Evolutionary conservation across 2,329 filamentous ascomycete species (phyloP).

Genomic region (Monilinia vaccinii-corymbosi): DNA sequence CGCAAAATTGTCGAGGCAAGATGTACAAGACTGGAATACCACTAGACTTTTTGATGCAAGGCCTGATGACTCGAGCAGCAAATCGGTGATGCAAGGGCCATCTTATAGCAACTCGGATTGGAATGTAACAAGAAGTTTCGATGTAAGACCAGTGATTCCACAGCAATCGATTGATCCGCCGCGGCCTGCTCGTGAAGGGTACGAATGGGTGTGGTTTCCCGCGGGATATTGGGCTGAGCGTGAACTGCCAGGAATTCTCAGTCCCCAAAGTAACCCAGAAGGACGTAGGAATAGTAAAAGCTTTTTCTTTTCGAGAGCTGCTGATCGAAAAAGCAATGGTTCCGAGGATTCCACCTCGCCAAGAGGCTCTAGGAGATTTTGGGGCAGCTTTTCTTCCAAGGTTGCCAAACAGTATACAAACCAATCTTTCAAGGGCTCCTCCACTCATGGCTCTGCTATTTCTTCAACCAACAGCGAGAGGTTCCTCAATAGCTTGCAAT

Average conservation of each 20-base stretch:
- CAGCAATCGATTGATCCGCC: conserved; percentile 38
- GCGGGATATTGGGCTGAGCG: conserved; percentile 55
- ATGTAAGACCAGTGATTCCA: conserved; percentile 2
- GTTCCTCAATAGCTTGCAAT: conserved; percentile 9
- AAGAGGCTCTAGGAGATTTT: conserved; percentile 3
- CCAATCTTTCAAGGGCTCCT: neutral
- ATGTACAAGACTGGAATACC: conserved; percentile 8
- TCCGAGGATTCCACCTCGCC: conserved; percentile 3
- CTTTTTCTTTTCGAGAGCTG: neutral
- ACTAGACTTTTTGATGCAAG: conserved; percentile 6
- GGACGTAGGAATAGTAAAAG: neutral
- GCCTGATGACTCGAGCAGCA: neutral
- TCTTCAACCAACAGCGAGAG: neutral
- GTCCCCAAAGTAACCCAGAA: neutral
- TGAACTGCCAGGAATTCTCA: conserved; percentile 23
- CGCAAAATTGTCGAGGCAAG: neutral
- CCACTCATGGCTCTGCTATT: neutral
- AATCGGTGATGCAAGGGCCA: neutral
- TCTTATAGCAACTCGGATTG: conserved; percentile 13
- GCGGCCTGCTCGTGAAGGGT: conserved; percentile 43
- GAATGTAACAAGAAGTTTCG: conserved; percentile 12
- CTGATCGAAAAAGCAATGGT: neutral
- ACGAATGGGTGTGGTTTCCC: conserved; percentile 56
- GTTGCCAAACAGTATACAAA: neutral
- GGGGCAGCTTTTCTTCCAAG: conserved; percentile 2